A percentile compares a stretch with the other conserved stretches of the same genome.
These are phyloP conservation scores for Nidula niveotomentosa DNA, from an alignment of 1,284 basidiomycete species.

Conservation along the genomic window DNA sequence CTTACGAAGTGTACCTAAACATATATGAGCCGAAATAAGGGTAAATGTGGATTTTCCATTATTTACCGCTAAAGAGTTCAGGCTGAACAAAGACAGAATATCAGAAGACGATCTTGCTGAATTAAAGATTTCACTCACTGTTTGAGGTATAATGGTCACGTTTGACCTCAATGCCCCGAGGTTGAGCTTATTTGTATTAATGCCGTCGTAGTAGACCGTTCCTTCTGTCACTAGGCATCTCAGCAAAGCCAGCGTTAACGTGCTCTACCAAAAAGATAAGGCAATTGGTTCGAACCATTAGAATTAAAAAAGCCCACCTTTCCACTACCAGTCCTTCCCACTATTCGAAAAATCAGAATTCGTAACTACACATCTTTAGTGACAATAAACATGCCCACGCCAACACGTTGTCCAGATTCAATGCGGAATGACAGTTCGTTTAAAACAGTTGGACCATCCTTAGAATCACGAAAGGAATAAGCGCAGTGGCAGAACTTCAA, in stretches of 20 bases:
- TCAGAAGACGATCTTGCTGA: too few relatives aligned
- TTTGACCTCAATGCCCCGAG: conserved; percentile 47
- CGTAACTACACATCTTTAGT: neutral
- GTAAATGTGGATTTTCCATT: neutral
- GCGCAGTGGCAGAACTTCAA: neutral
- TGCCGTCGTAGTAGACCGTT: conserved; percentile 38
- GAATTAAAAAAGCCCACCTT: conserved; percentile 38
- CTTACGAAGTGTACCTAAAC: conserved; percentile 17
- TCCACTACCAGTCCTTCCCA: conserved; percentile 63
- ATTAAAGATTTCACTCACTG: conserved; percentile 26
- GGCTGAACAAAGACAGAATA: conserved; percentile 33
- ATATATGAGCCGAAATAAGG: neutral
- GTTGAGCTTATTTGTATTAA: conserved; percentile 38
- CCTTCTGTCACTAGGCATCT: conserved; percentile 42
- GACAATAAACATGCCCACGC: neutral
- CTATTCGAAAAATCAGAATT: conserved; percentile 10
- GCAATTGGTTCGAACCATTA: neutral
- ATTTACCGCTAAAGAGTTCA: conserved; percentile 43
- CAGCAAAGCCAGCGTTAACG: conserved; percentile 36
- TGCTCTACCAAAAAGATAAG: conserved; percentile 13
- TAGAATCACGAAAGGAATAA: neutral
- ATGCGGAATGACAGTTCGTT: neutral
- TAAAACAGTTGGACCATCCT: neutral
- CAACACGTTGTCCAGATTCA: conserved; percentile 1
- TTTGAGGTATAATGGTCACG: conserved; percentile 43